Evolutionary conservation across 768 basidiomycete species (phyloP), one percentile per base, ranked within the genome.

Genomic region (Psilocybe tampanensis): DNA sequence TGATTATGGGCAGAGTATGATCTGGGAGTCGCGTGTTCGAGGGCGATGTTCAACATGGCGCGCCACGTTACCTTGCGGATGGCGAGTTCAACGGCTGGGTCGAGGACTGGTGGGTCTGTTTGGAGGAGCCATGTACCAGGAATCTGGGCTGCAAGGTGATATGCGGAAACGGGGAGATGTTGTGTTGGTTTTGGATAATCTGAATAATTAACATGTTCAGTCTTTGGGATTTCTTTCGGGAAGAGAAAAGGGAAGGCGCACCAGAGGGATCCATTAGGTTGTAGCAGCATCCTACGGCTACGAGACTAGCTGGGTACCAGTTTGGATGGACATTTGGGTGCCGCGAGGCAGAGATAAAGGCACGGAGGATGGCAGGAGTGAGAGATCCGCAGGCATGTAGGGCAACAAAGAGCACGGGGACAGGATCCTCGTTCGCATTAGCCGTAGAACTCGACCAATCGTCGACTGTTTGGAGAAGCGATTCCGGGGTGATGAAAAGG

Each of bases 201-300:
- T 43, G 19, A 33, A 3, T 43, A n/a, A n/a, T 39, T 39, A 8
- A 8, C 15, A 3, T 39, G 12, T 39, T 39, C 29, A 29, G 29
- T 39, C 3, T 39, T 13, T 39, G n/a, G 15, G 15, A 52, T 58
- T 45, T 3, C 5, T 15, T 19, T 8, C 8, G 22, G 49, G 15
- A n/a, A 49, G 33, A 2, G 32, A 52, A 59, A 34, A 58, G 29
- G 55, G 32, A 43, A 23, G 44, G 68, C 72, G 6, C 44, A 83
- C 87, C 86, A 64, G 75, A 62, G 11, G 78, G 70, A 26, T 74
- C 70, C 73, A 91, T 80, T 60, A 89, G 75, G 66, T 92, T 91
- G 68, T 92, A 92, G 68, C 90, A 92, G 59, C 90, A 92, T 2
- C 90, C 89, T 15, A 91, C 89, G 8, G 85, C 77, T 42, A 89